Conservation (phyloP, 257 asterid species). For the Solanum bulbocastanum region DNA sequence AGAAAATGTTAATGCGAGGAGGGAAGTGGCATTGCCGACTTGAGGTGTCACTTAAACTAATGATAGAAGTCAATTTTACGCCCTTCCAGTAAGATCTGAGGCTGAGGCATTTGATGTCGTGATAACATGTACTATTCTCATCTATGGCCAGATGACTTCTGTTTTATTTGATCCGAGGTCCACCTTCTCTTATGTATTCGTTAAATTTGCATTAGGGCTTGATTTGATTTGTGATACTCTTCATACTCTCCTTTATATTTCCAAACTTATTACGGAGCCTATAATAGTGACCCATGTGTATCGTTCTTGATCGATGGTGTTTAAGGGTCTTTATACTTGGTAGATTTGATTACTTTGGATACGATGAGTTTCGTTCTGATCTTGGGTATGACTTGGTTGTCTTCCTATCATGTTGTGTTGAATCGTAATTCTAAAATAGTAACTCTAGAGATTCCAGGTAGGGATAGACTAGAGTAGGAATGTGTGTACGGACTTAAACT, state of each 20-base stretch:
- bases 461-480: background rate
- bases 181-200: background rate
- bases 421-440: too few species aligned
- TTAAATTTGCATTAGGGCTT: too few species aligned
- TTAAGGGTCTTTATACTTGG: background rate
- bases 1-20: background rate
- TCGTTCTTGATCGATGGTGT: background rate
- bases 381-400: background rate
- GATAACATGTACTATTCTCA: background rate
- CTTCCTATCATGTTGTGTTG: background rate
- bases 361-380: too few species aligned
- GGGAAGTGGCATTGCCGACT: background rate
- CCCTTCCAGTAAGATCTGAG: background rate
- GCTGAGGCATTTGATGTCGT: background rate
- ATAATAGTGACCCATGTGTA: background rate
- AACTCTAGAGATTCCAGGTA: background rate
- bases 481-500: background rate
- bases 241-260: background rate
- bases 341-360: background rate
- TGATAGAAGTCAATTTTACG: too few species aligned
- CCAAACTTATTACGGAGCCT: background rate
- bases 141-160: background rate
- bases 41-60: too few species aligned
- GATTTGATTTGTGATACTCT: background rate
- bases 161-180: too few species aligned